These are phyloP conservation scores for Gossypium australe DNA, from an alignment of 345 rosid species.

Conservation along the genomic window DNA sequence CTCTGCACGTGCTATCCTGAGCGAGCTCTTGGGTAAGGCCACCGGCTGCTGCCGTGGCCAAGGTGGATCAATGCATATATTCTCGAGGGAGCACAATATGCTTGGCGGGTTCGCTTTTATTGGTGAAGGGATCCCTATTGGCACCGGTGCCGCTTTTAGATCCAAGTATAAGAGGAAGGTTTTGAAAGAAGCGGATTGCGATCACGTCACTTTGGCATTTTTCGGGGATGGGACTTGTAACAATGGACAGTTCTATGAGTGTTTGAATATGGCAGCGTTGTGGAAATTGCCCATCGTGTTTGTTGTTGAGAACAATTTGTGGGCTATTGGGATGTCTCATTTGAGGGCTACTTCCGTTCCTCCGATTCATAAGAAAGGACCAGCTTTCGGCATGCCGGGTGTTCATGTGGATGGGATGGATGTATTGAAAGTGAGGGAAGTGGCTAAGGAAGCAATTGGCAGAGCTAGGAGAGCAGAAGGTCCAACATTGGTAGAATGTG, in stretches of 20 bases:
- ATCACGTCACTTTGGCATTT: constrained; percentile 63
- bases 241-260: constrained; percentile 81
- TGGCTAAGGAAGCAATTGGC: constrained; percentile 65
- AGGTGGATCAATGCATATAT: constrained; percentile 89
- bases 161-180: constrained; percentile 65
- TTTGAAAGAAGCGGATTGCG: constrained; percentile 47
- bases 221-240: constrained; percentile 88
- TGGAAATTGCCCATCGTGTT: constrained; percentile 77
- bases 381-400: constrained; percentile 80
- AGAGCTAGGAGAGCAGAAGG: constrained; percentile 86
- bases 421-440: constrained; percentile 77
- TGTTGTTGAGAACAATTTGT: constrained; percentile 82
- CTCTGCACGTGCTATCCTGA: constrained; percentile 73
- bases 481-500: constrained; percentile 86
- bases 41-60: constrained; percentile 84
- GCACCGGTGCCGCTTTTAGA: constrained; percentile 71
- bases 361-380: constrained; percentile 79
- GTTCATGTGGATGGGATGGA: constrained; percentile 92
- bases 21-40: constrained; percentile 74
- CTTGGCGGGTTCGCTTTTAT: constrained; percentile 84
- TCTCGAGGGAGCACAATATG: constrained; percentile 77
- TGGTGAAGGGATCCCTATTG: constrained; percentile 81
- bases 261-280: constrained; percentile 76
- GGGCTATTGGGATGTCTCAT: constrained; percentile 90
- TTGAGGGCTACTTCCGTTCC: constrained; percentile 81